Evolutionary conservation across 805 yeast genomes (phyloP), one percentile per base, ranked within the genome.

Genomic region (Candida chauliodis): DNA sequence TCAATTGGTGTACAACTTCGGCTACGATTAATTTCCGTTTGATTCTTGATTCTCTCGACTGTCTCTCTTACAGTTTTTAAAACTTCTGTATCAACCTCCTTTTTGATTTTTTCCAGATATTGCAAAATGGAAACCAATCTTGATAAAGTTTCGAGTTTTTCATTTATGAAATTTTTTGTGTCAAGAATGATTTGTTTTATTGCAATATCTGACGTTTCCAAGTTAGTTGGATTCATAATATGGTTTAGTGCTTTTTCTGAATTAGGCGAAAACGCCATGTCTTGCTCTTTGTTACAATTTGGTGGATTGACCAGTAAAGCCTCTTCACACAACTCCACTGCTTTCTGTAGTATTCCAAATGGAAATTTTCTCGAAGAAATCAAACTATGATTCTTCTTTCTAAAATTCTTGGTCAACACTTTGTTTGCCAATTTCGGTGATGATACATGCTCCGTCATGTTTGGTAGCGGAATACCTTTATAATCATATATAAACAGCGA

Each of bases 21-120:
- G 13, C 34, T 23, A 16, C 14, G 20, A 11, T 8, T 20, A 13
- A 18, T n/a, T 8, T 37, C 35, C 1, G 61, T 58, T 38, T 59
- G 61, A 30, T 62, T 77, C 37, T 66, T 64, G 9, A 76, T 81
- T 48, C 72, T 76, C 25, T 62, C 58, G 2, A 88, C 72, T 0
- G 93, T 82, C 24, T 79, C 78, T 17, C 71, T 63, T 3, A 90
- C 85, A 1, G 82, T 68, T 25, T 66, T 60, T 19, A 84, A 59
- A 2, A 89, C 89, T 51, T 79, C 63, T 15, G 61, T 71, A 52
- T 88, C 93, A 3, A 88, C 84, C 57, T 90, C 96, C 37, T 73
- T 76, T 37, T 86, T 84, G 35, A 89, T 79, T 49, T 79, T 81
- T 46, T 83, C 83, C 15, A 85, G 79, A 55, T 83, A 88, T 39